Percentiles rank a stretch among this genome's conserved stretches.
phyloP scores from a whole-genome alignment of 1,139 yeast genomes.

The Kurtzmaniella natalensis region DNA sequence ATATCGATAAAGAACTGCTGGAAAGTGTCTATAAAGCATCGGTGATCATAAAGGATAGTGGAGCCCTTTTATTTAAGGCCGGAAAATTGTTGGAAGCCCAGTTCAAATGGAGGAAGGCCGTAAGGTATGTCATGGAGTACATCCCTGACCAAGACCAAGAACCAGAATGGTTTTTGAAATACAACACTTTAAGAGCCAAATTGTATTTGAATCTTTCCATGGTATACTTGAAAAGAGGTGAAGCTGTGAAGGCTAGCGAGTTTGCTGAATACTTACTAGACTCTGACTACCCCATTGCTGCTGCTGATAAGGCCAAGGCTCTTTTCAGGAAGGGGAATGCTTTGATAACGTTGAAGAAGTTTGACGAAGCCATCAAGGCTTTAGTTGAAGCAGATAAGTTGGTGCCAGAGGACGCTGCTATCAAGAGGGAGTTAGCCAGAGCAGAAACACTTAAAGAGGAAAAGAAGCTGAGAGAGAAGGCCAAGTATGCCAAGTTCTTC shows the following conservation, averaged over 20 bases:
- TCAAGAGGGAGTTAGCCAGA: constrained; percentile 37
- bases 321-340: constrained; percentile 58
- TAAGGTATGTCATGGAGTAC: constrained; percentile 65
- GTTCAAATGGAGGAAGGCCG: constrained; percentile 58
- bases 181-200: constrained; percentile 54
- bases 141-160: constrained; percentile 69
- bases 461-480: constrained; percentile 46
- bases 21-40: constrained; percentile 50
- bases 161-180: constrained; percentile 47
- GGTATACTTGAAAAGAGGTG: constrained; percentile 43
- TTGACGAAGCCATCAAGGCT: constrained; percentile 46
- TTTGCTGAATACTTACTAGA: constrained; percentile 57
- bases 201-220: constrained; percentile 58
- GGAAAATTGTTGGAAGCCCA: constrained; percentile 49
- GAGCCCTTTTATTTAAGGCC: constrained; percentile 52
- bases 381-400: constrained; percentile 40
- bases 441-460: constrained; percentile 36
- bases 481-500: constrained; percentile 58
- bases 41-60: constrained; percentile 58
- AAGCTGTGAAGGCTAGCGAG: constrained; percentile 42
- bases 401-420: constrained; percentile 49
- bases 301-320: constrained; percentile 56
- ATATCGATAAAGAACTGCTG: constrained; percentile 55
- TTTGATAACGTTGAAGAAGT: constrained; percentile 36
- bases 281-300: constrained; percentile 22